Conservation (phyloP, 345 rosid genomes). For the Aquilaria sinensis region DNA sequence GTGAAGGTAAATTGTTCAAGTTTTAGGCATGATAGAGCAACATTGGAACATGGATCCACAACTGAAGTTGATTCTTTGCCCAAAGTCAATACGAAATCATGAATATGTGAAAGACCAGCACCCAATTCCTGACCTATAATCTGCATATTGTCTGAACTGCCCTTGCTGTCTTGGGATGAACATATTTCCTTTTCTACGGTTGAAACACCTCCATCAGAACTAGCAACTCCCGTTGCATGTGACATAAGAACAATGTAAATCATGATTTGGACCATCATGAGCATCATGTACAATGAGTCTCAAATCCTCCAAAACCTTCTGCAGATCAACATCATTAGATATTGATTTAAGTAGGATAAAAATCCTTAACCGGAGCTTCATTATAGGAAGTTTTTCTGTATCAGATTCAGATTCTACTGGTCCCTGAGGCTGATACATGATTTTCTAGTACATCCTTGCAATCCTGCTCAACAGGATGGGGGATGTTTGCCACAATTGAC, state of each 20-base stretch:
- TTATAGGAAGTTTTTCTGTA: slow-evolving; percentile 16
- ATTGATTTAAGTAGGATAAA: slow-evolving; percentile 27
- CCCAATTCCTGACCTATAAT: slow-evolving; percentile 24
- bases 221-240: slow-evolving; percentile 3
- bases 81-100: slow-evolving; percentile 25
- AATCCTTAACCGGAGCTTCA: slow-evolving; percentile 33
- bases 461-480: too few relatives aligned
- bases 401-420: not conserved
- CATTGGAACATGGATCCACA: slow-evolving; percentile 22
- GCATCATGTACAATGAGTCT: slow-evolving; percentile 32
- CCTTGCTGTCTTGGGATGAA: slow-evolving; percentile 13
- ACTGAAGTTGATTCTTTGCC: slow-evolving; percentile 34
- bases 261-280: slow-evolving; percentile 18
- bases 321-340: slow-evolving; percentile 23
- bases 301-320: slow-evolving; percentile 30
- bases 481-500: too few relatives aligned
- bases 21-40: too few relatives aligned
- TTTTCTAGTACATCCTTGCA: too few relatives aligned
- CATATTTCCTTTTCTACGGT: slow-evolving; percentile 19
- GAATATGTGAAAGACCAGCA: slow-evolving; percentile 35
- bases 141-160: too few relatives aligned
- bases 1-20: too few relatives aligned
- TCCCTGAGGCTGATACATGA: too few relatives aligned
- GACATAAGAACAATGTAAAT: slow-evolving; percentile 15
- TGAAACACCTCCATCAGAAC: slow-evolving; percentile 8